Evolutionary conservation across 495 filamentous ascomycete genomes (phyloP), one percentile per base, ranked within the genome.

Genomic region (Lophium mytilinum): DNA sequence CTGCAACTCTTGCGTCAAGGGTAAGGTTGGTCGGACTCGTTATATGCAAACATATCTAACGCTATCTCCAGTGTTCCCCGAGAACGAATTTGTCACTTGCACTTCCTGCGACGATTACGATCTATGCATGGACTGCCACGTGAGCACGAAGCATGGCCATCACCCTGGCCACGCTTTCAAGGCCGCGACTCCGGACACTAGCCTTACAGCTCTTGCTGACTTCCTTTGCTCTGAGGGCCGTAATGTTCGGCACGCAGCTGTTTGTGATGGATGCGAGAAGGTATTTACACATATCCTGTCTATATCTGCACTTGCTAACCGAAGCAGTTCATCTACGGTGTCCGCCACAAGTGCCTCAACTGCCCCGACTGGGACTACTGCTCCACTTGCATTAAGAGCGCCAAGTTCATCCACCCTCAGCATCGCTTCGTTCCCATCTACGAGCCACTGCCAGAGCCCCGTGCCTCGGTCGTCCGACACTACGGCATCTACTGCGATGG

Each of bases 301-400:
- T 12, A 42, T 43, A 40, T 9, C 11, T 50, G 34, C 17, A 15
- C 12, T 9, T 15, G 35, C 69, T 76, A 70, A 77, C 49, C 14
- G 34, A 8, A 24, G 34, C 54, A 84, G 78, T 81, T 79, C 64
- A 94, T 98, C 64, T 78, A 80, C 66, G 93, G 93, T 63, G 81
- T 95, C 42, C 92, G 93, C 63, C 87, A 97, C 80, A 99, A 99
- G 79, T 99, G 93, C 74, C 77, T 96, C 61, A 84, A 86, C 64
- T 99, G 93, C 77, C 93, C 94, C 34, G 93, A 99, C 68, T 99
- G 88, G 88, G 93, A 99, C 63, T 96, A 87, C 75, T 99, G 93
- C 75, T 78, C 79, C n/a, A 73, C 77, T 4, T 99, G 93, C 72
- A 71, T 87, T 50, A 71, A 76, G 56, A 81, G 75, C 63, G 84